A percentile compares a stretch with the other conserved stretches of the same genome.
phyloP scores from a whole-genome alignment of 1,284 basidiomycete species.

The Neotropicomus parvogracilis region DNA sequence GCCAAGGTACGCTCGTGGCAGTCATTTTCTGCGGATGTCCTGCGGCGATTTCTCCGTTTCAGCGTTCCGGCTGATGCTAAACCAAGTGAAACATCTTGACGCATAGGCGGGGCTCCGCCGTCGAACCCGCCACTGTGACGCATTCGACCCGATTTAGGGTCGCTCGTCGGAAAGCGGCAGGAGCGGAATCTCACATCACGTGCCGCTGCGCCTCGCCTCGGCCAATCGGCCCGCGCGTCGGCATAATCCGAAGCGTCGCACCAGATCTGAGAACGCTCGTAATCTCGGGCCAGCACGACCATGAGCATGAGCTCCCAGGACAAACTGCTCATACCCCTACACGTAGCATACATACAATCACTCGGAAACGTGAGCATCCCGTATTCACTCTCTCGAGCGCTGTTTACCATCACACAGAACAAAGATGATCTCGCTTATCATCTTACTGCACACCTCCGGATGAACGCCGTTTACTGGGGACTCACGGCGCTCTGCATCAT shows the following conservation, averaged over 20 bases:
- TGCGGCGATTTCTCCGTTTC: too few relatives aligned
- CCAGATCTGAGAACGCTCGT: not conserved
- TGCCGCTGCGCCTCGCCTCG: too few relatives aligned
- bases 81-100: too few relatives aligned
- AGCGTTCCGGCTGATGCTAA: too few relatives aligned
- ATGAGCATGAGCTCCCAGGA: constrained; percentile 19
- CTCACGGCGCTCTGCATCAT: constrained; percentile 84
- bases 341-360: constrained; percentile 56
- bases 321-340: constrained; percentile 35
- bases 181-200: too few relatives aligned
- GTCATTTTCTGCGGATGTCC: too few relatives aligned
- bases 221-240: too few relatives aligned
- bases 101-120: too few relatives aligned
- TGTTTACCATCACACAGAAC: constrained; percentile 46
- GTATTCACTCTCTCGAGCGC: not conserved
- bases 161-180: too few relatives aligned
- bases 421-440: constrained; percentile 90
- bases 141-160: too few relatives aligned
- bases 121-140: too few relatives aligned
- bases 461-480: constrained; percentile 98
- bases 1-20: too few relatives aligned
- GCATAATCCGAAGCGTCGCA: not conserved
- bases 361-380: constrained; percentile 45
- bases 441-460: constrained; percentile 87
- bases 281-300: not conserved